These are phyloP conservation scores for Trifolium subterraneum DNA, from an alignment of 306 rosid genomes.

Conservation along the genomic window DNA sequence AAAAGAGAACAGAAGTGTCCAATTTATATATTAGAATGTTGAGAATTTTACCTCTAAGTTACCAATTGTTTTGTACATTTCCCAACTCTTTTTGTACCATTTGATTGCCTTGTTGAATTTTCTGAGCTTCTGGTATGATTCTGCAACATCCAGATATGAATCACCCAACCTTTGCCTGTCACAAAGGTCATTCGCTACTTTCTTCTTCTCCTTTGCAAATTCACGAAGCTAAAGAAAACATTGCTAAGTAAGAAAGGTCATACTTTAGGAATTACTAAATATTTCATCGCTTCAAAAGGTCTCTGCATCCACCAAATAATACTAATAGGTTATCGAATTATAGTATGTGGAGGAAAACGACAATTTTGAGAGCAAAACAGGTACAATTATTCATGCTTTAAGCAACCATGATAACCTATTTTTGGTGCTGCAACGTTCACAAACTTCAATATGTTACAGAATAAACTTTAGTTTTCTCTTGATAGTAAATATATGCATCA, in stretches of 20 bases:
- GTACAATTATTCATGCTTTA: conserved; percentile 31
- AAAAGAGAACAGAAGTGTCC: conserved; percentile 9
- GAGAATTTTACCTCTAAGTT: conserved; percentile 73
- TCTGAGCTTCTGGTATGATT: conserved; percentile 81
- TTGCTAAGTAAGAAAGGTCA: conserved; percentile 40
- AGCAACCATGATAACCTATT: conserved; percentile 26
- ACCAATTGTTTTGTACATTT: conserved; percentile 66
- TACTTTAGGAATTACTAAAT: conserved; percentile 23
- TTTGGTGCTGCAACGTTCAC: conserved; percentile 17
- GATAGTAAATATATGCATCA: conserved; percentile 26
- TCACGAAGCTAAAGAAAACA: conserved; percentile 64
- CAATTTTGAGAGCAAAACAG: conserved; percentile 16
- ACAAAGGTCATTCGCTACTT: conserved; percentile 65
- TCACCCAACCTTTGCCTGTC: conserved; percentile 81
- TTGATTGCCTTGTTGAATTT: conserved; percentile 70
- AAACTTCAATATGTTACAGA: conserved; percentile 29
- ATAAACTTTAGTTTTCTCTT: conserved; percentile 28
- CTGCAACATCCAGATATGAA: conserved; percentile 73
- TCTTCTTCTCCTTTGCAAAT: conserved; percentile 82
- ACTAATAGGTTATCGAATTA: conserved; percentile 23
- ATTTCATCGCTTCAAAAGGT: conserved; percentile 38
- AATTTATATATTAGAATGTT: conserved; percentile 24
- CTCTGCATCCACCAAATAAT: conserved; percentile 33
- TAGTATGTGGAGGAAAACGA: conserved; percentile 15
- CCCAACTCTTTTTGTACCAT: conserved; percentile 87